Evolutionary conservation across 1,284 basidiomycete genomes (phyloP), one percentile per base, ranked within the genome.

Genomic region (Ganoderma sp.): DNA sequence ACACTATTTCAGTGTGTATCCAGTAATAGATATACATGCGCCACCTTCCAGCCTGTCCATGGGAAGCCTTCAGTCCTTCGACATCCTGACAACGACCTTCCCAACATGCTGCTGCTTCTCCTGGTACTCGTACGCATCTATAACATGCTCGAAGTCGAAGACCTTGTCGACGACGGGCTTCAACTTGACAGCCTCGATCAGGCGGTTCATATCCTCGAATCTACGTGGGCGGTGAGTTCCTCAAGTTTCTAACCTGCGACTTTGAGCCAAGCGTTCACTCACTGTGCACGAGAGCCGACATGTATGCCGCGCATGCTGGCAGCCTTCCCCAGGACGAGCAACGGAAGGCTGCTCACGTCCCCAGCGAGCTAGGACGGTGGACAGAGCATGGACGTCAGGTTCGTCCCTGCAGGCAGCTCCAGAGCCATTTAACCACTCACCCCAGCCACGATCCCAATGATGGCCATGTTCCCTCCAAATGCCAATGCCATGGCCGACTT

Each of bases 121-220:
- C 48, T 79, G 76, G 71, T 81, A 79, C 67, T 76, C 77, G 69
- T 81, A 81, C 32, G 83, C 83, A 67, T 81, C 75, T 22, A 73
- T 69, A 7, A 75, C 73, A 64, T 84, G 72, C 34, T 83, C 79
- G 71, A 83, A 84, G n/a, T 67, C 61, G 71, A 84, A 83, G 1
- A 82, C 80, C 70, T 78, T 81, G 75, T 83, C 81, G 45, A 84
- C 76, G 45, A 81, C 71, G 0, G 81, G 81, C 67, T 74, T 74
- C 48, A 84, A 73, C 65, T 78, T 64, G 43, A 76, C 75, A 9
- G 76, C 76, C 45, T 73, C 72, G 61, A 83, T 71, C 61, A 81
- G 76, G 39, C 77, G 74, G 72, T 81, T 79, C 78, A 84, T 78
- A 59, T 80, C 75, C 68, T 81, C 79, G 63, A 83, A 81, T n/a